Evolutionary conservation across 164 flowering plant species (phyloP).

Genomic region (Macadamia integrifolia): DNA sequence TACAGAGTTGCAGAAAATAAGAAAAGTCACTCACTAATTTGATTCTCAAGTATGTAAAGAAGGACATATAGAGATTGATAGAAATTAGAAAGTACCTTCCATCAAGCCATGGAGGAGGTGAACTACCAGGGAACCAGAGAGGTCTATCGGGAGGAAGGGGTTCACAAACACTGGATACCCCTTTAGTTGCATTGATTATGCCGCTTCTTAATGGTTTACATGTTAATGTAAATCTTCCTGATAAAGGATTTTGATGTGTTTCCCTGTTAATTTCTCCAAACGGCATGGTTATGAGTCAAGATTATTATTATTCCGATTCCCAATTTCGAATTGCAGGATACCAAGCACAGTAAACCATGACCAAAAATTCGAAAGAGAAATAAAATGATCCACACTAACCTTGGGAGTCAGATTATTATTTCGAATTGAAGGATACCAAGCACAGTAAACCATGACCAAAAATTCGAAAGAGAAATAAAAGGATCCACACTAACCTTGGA

Average conservation of each 20-base stretch:
- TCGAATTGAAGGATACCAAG: too few species aligned
- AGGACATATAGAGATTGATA: too few species aligned
- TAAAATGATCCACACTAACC: background rate
- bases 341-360: background rate
- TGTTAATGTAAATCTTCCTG: conserved; percentile 11
- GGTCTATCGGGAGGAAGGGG: conserved; percentile 92
- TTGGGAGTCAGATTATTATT: background rate
- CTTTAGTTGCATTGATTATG: conserved; percentile 52
- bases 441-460: background rate
- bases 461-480: background rate
- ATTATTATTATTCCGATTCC: too few species aligned
- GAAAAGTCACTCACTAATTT: background rate
- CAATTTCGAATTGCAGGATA: too few species aligned
- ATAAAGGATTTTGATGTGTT: conserved; percentile 7
- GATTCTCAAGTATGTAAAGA: background rate
- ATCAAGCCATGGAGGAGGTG: conserved; percentile 88
- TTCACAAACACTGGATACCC: conserved; percentile 68
- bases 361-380: background rate
- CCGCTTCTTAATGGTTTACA: conserved; percentile 4
- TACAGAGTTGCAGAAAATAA: conserved; percentile 14
- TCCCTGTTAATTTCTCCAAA: conserved; percentile 20
- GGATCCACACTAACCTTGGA: background rate
- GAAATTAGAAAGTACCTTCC: conserved; percentile 48
- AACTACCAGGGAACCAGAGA: conserved; percentile 89
- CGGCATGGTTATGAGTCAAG: background rate